These are phyloP conservation scores for Leccinum truebloodii DNA, from an alignment of 768 basidiomycete genomes.

Conservation along the genomic window DNA sequence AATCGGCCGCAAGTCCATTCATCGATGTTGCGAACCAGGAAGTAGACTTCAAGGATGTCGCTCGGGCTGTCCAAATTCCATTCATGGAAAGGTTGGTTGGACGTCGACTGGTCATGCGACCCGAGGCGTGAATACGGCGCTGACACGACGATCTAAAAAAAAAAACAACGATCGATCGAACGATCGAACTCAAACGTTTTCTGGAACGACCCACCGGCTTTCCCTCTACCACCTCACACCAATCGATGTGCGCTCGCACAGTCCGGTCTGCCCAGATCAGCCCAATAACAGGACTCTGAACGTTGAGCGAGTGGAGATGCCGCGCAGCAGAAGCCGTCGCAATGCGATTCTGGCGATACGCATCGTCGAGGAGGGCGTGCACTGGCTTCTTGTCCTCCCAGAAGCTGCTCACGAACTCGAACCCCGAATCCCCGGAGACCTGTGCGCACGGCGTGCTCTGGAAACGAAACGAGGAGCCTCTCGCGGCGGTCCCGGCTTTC, in stretches of 20 bases:
- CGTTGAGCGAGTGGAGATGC: slow-evolving; percentile 48
- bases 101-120: slow-evolving; percentile 10
- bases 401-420: slow-evolving; percentile 55
- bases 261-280: slow-evolving; percentile 53
- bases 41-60: slow-evolving; percentile 50
- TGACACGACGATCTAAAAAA: slow-evolving; percentile 46
- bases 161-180: neutral
- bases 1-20: slow-evolving; percentile 50
- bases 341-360: slow-evolving; percentile 61
- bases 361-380: slow-evolving; percentile 49
- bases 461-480: slow-evolving; percentile 49
- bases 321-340: slow-evolving; percentile 50
- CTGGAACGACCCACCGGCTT: slow-evolving; percentile 34
- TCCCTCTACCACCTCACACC: slow-evolving; percentile 42
- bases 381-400: slow-evolving; percentile 64
- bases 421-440: slow-evolving; percentile 46
- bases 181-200: neutral
- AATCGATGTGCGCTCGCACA: slow-evolving; percentile 57
- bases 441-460: slow-evolving; percentile 52
- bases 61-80: slow-evolving; percentile 48
- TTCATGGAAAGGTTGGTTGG: slow-evolving; percentile 41
- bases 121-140: slow-evolving; percentile 43
- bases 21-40: slow-evolving; percentile 55
- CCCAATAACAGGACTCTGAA: slow-evolving; percentile 51
- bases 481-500: slow-evolving; percentile 39